A percentile compares a stretch with the other conserved stretches of the same genome.
These are phyloP conservation scores for Abortiporus biennis DNA, from an alignment of 1,284 basidiomycete genomes.

Conservation along the genomic window DNA sequence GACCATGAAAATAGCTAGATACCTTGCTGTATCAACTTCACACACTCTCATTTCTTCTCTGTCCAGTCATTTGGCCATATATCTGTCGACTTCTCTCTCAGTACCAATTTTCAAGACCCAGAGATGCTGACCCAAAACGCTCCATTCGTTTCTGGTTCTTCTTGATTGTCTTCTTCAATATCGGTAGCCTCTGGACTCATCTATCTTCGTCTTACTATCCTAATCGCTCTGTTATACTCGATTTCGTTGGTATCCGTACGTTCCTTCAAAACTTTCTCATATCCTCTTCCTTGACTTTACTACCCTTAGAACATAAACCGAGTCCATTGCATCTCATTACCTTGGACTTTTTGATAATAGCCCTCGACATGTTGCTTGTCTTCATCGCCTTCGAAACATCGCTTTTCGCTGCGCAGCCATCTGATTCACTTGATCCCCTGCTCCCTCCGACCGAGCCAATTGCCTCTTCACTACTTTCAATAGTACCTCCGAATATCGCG, in stretches of 20 bases:
- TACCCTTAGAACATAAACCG: constrained; percentile 44
- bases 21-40: constrained; percentile 65
- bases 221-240: constrained; percentile 57
- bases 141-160: constrained; percentile 61
- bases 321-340: constrained; percentile 56
- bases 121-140: constrained; percentile 53
- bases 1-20: constrained; percentile 46
- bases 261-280: constrained; percentile 6
- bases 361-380: constrained; percentile 56
- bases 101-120: constrained; percentile 56
- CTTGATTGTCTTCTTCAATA: constrained; percentile 52
- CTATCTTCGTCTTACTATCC: constrained; percentile 41
- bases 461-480: constrained; percentile 23
- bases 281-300: neutral
- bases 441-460: constrained; percentile 21
- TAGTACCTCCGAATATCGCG: constrained; percentile 14
- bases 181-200: constrained; percentile 56
- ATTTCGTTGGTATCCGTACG: constrained; percentile 63
- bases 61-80: constrained; percentile 56
- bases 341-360: constrained; percentile 61
- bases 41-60: constrained; percentile 67
- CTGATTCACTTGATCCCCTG: constrained; percentile 27
- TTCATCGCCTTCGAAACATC: constrained; percentile 62
- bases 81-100: constrained; percentile 53
- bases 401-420: constrained; percentile 25